phyloP scores from a whole-genome alignment of 129 eudicot species.

The Arctium minus region DNA sequence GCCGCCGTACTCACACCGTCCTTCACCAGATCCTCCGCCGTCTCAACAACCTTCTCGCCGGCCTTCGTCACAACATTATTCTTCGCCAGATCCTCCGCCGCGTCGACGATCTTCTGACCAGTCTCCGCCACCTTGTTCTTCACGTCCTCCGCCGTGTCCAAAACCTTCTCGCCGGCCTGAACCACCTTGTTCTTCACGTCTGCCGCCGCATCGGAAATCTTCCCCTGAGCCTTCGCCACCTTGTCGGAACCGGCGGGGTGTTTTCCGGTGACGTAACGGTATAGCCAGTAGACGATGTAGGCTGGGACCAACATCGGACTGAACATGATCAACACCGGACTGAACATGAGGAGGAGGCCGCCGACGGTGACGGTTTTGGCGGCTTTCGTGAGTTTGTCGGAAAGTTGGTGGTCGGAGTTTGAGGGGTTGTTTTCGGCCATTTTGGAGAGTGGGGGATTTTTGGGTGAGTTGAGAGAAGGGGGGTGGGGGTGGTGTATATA shows the following conservation, averaged over 20 bases:
- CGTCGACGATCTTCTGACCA: too few species aligned
- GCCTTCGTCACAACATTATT: neutral
- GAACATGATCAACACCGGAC: conserved; percentile 47
- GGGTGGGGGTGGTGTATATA: neutral
- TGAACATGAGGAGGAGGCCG: neutral
- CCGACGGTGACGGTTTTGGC: neutral
- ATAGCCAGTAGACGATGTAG: conserved; percentile 47
- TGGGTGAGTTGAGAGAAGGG: neutral
- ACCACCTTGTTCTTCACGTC: conserved; percentile 33
- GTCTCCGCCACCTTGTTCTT: too few species aligned
- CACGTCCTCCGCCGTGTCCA: too few species aligned
- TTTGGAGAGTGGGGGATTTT: neutral
- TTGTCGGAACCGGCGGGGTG: conserved; percentile 42
- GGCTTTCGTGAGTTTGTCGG: neutral
- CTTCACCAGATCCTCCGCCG: neutral
- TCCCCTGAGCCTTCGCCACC: conserved; percentile 31
- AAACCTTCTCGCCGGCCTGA: too few species aligned
- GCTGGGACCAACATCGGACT: conserved; percentile 55
- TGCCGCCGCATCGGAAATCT: conserved; percentile 26
- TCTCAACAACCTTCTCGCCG: too few species aligned
- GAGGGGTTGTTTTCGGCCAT: neutral
- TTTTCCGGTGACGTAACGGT: conserved; percentile 46
- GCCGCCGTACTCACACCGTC: conserved; percentile 19
- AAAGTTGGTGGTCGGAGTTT: neutral
- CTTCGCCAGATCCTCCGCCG: too few species aligned